A percentile compares a stretch with the other conserved stretches of the same genome.
Conservation (phyloP, 768 basidiomycete genomes). For the Lactifluus subvellereus region DNA sequence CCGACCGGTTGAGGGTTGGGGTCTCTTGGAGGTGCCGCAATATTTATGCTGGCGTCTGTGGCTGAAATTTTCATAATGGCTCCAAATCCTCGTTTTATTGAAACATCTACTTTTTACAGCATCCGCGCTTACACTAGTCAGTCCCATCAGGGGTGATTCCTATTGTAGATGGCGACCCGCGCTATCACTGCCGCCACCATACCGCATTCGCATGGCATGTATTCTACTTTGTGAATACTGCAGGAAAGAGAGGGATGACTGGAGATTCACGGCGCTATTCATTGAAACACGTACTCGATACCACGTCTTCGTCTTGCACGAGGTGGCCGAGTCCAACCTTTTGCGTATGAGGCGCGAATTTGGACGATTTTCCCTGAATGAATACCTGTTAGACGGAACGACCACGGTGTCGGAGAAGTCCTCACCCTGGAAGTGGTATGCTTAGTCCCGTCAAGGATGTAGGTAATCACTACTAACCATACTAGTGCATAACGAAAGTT, state of each 20-base stretch:
- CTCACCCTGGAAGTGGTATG: constrained; percentile 12
- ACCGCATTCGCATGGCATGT: background rate
- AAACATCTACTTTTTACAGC: no score
- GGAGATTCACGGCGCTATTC: background rate
- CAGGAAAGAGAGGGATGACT: background rate
- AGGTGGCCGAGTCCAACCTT: constrained; percentile 84
- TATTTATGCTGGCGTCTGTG: background rate
- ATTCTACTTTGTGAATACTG: constrained; percentile 35
- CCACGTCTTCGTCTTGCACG: constrained; percentile 84
- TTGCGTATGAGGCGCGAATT: constrained; percentile 90
- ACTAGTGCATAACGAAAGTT: constrained; percentile 95
- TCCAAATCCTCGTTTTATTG: no score
- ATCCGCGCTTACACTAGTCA: background rate
- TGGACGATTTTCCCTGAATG: constrained; percentile 82
- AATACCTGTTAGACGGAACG: constrained; percentile 10
- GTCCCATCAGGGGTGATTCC: background rate
- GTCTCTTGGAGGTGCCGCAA: background rate
- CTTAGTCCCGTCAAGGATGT: background rate
- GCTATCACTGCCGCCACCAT: background rate
- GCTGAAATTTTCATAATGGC: background rate
- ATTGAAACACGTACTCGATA: constrained; percentile 59
- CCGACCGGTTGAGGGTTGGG: no score
- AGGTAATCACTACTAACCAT: constrained; percentile 49
- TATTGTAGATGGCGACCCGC: background rate
- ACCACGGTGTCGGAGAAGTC: constrained; percentile 4